phyloP scores from a whole-genome alignment of 2,329 filamentous ascomycete genomes.

The Lachnellula hyalina region DNA sequence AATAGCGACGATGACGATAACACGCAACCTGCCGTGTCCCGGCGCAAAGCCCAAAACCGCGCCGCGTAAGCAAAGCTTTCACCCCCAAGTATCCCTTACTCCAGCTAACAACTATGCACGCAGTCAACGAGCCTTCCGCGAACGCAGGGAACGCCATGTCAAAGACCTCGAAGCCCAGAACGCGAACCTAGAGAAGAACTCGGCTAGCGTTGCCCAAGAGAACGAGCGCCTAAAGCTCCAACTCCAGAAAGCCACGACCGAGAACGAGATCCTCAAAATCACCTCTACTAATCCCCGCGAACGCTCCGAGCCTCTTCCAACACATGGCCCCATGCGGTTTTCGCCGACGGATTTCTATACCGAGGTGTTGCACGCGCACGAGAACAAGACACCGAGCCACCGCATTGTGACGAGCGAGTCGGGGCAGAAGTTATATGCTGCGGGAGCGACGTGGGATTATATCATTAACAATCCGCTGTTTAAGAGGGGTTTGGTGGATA shows the following conservation, averaged over 20 bases:
- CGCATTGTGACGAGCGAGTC: slow-evolving; percentile 61
- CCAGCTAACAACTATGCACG: neutral
- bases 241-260: slow-evolving; percentile 76
- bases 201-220: slow-evolving; percentile 67
- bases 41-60: slow-evolving; percentile 66
- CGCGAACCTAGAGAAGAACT: slow-evolving; percentile 67
- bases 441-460: slow-evolving; percentile 81
- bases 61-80: slow-evolving; percentile 55
- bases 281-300: slow-evolving; percentile 52
- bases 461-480: slow-evolving; percentile 78
- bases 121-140: slow-evolving; percentile 92
- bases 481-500: slow-evolving; percentile 71
- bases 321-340: slow-evolving; percentile 63
- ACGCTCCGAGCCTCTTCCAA: slow-evolving; percentile 32
- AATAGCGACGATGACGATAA: slow-evolving; percentile 45
- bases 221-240: slow-evolving; percentile 84
- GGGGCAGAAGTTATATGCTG: slow-evolving; percentile 66
- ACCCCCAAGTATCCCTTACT: neutral
- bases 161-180: slow-evolving; percentile 89
- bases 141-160: slow-evolving; percentile 91
- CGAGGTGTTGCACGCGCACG: slow-evolving; percentile 55
- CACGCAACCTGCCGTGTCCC: slow-evolving; percentile 48
- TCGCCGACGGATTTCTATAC: slow-evolving; percentile 68
- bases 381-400: slow-evolving; percentile 59
- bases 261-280: slow-evolving; percentile 88